A percentile compares a stretch with the other conserved stretches of the same genome.
Conservation (phyloP, 257 asterid genomes). For the Solanum corneliomulleri region DNA sequence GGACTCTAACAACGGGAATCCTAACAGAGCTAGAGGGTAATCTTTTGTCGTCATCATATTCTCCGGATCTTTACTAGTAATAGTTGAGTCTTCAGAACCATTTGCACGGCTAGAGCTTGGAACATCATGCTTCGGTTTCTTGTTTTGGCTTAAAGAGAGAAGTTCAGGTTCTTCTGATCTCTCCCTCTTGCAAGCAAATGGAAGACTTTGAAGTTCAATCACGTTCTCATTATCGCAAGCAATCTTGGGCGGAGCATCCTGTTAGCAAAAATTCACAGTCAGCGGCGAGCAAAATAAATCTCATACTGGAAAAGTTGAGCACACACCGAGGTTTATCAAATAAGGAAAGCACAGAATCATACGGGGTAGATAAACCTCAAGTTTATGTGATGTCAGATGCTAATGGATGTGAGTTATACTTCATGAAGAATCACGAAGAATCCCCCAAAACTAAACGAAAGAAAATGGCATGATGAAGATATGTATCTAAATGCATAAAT, state of each 20-base stretch:
- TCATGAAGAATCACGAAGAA: not conserved
- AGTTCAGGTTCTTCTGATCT: conserved; percentile 36
- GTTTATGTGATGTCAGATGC: not conserved
- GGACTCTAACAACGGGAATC: conserved; percentile 40
- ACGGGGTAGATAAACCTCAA: not conserved
- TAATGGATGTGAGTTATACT: not conserved
- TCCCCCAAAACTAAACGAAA: not conserved
- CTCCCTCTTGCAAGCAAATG: conserved; percentile 57
- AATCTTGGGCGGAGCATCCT: conserved; percentile 36
- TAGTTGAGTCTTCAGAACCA: conserved; percentile 69
- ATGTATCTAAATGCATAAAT: not conserved
- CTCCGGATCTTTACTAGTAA: conserved; percentile 45
- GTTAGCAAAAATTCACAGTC: not conserved
- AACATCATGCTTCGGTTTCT: conserved; percentile 35
- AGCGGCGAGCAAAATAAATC: not conserved
- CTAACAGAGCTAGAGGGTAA: conserved; percentile 28
- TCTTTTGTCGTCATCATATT: conserved; percentile 44
- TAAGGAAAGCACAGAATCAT: not conserved
- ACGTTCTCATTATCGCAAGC: conserved; percentile 22
- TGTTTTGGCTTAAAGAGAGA: conserved; percentile 32
- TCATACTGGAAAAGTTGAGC: not conserved
- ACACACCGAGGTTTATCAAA: not conserved
- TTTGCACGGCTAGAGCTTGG: conserved; percentile 60
- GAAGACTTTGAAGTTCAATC: conserved; percentile 8
- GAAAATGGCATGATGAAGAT: not conserved